These are phyloP conservation scores for Penicillium dipodomyicola DNA, from an alignment of 495 filamentous ascomycete genomes.

Conservation along the genomic window DNA sequence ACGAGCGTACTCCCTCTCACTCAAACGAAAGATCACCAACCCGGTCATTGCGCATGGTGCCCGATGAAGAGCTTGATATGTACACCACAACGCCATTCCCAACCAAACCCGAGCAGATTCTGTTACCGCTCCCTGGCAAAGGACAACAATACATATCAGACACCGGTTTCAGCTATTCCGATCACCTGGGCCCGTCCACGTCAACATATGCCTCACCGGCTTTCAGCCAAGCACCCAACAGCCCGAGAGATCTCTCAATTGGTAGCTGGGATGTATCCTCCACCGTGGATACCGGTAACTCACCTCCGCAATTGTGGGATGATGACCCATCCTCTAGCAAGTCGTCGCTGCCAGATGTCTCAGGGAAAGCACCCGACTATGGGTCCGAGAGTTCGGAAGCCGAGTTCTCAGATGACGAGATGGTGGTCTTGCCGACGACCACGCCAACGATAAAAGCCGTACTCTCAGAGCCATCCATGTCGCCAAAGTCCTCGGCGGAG, in stretches of 20 bases:
- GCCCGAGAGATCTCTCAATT: conserved; percentile 32
- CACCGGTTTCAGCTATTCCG: conserved; percentile 31
- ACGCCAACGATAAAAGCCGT: conserved; percentile 47
- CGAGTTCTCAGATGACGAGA: conserved; percentile 42
- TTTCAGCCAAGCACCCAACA: conserved; percentile 32
- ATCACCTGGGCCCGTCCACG: conserved; percentile 18
- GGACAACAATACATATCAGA: conserved; percentile 40
- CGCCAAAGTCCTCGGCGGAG: conserved; percentile 17
- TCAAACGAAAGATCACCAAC: conserved; percentile 45
- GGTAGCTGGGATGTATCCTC: conserved; percentile 43
- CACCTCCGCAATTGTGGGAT: conserved; percentile 45
- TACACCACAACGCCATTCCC: conserved; percentile 50
- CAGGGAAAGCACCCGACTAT: conserved; percentile 26
- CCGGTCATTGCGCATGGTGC: conserved; percentile 37
- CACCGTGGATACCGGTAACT: conserved; percentile 41
- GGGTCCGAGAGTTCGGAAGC: conserved; percentile 26
- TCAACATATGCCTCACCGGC: conserved; percentile 32
- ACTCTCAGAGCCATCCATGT: conserved; percentile 30
- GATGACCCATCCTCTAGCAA: conserved; percentile 46
- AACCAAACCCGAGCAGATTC: conserved; percentile 52
- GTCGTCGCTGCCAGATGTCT: conserved; percentile 39
- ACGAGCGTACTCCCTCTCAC: conserved; percentile 54
- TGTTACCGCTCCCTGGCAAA: conserved; percentile 48
- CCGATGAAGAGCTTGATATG: conserved; percentile 39
- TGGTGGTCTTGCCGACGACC: conserved; percentile 32